These are phyloP conservation scores for Penicillium egyptiacum DNA, from an alignment of 495 filamentous ascomycete genomes.

Conservation along the genomic window DNA sequence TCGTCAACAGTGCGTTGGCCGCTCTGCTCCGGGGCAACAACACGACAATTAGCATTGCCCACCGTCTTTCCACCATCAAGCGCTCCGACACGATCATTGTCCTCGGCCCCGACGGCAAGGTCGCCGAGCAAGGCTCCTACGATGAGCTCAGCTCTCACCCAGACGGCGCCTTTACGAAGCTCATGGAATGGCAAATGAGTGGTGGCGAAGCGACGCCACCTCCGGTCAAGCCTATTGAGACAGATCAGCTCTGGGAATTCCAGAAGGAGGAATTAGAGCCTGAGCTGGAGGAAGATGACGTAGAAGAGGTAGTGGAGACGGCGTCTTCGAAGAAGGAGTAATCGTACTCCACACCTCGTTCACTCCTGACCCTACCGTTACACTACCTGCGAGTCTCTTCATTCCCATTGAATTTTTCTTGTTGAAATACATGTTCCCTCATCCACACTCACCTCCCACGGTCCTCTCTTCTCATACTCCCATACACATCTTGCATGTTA, in stretches of 20 bases:
- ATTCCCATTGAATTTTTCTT: constrained; percentile 4
- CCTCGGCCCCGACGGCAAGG: constrained; percentile 75
- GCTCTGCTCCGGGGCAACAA: constrained; percentile 79
- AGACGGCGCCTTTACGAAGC: constrained; percentile 80
- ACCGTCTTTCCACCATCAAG: constrained; percentile 94
- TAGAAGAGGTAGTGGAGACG: constrained; percentile 22
- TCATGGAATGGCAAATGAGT: constrained; percentile 99
- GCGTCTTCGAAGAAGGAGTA: constrained; percentile 24
- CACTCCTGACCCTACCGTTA: background rate
- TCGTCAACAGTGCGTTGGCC: constrained; percentile 85
- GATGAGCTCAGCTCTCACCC: constrained; percentile 66
- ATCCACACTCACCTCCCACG: constrained; percentile 9
- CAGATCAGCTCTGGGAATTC: constrained; percentile 39
- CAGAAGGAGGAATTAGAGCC: constrained; percentile 33
- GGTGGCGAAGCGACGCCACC: constrained; percentile 63
- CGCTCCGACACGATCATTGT: constrained; percentile 90
- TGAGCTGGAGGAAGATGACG: constrained; percentile 27
- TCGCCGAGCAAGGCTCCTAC: constrained; percentile 88
- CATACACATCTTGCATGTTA: constrained; percentile 11
- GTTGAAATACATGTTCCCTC: constrained; percentile 4
- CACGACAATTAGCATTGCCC: constrained; percentile 95
- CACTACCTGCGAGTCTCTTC: background rate
- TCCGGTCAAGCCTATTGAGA: constrained; percentile 22
- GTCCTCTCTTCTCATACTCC: constrained; percentile 18
- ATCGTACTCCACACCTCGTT: background rate